A percentile compares a stretch with the other conserved stretches of the same genome.
Evolutionary conservation across 305 asterid genomes (phyloP).

Genomic region (Andrographis paniculata): DNA sequence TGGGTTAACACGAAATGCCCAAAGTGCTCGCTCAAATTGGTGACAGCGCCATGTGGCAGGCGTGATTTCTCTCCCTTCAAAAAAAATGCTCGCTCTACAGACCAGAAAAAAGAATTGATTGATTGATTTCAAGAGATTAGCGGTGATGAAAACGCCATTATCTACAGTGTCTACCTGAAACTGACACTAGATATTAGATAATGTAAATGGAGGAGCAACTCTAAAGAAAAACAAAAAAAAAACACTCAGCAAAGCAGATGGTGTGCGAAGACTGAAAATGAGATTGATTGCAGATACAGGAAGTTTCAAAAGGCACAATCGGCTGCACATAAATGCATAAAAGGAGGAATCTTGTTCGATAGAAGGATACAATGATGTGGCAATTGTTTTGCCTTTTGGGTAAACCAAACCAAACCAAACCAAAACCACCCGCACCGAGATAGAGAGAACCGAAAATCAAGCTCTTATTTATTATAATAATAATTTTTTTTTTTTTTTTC

Average conservation of each 20-base stretch:
- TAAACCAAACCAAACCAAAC: conserved; percentile 19
- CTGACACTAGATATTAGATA: conserved; percentile 35
- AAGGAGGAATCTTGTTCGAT: conserved; percentile 18
- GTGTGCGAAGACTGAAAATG: not conserved
- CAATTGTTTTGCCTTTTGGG: conserved; percentile 13
- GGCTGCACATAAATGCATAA: conserved; percentile 22
- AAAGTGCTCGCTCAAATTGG: conserved; percentile 13
- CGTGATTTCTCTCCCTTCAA: conserved; percentile 32
- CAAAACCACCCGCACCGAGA: too few species aligned
- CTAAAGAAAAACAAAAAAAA: not conserved
- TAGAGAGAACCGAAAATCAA: conserved; percentile 15
- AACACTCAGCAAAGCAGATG: too few species aligned
- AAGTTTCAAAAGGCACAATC: conserved; percentile 27
- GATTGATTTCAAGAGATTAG: conserved; percentile 14
- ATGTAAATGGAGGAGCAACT: conserved; percentile 28
- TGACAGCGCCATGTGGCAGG: conserved; percentile 26
- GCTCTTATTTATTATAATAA: not conserved
- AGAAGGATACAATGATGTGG: conserved; percentile 14
- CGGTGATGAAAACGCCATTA: conserved; percentile 13
- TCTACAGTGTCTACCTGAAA: conserved; percentile 24
- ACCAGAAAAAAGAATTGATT: conserved; percentile 17
- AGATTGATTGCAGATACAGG: conserved; percentile 21
- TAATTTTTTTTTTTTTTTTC: too few species aligned
- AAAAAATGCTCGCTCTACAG: conserved; percentile 26
- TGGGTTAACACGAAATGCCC: conserved; percentile 19